phyloP scores from a whole-genome alignment of 805 yeast genomes.

The Metschnikowia cerradonensis region DNA sequence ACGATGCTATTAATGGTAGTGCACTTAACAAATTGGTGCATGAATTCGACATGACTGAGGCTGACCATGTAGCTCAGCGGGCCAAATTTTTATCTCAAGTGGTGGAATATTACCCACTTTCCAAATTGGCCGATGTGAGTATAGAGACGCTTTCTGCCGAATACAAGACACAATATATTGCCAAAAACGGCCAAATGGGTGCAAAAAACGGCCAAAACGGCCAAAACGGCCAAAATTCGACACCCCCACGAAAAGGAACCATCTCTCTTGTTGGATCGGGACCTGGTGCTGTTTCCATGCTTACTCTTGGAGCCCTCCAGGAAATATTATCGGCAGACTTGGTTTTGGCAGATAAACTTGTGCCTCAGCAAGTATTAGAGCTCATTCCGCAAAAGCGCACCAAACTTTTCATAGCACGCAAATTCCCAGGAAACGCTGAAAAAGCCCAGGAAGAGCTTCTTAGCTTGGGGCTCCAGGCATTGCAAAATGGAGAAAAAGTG shows the following conservation, averaged over 20 bases:
- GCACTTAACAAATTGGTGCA: conserved; percentile 58
- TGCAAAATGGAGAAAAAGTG: conserved; percentile 66
- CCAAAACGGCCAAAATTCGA: conserved; percentile 7
- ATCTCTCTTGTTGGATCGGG: conserved; percentile 92
- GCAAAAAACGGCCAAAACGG: conserved; percentile 6
- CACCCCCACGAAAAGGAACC: conserved; percentile 35
- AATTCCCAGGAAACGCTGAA: conserved; percentile 96
- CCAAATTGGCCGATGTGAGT: conserved; percentile 55
- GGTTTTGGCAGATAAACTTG: conserved; percentile 85
- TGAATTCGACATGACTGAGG: conserved; percentile 53
- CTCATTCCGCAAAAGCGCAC: conserved; percentile 70
- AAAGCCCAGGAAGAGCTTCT: conserved; percentile 84
- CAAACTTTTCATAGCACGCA: conserved; percentile 78
- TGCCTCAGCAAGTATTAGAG: conserved; percentile 81
- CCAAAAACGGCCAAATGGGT: too few relatives aligned
- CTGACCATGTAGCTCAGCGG: conserved; percentile 52
- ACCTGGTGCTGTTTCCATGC: conserved; percentile 79
- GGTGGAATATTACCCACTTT: conserved; percentile 84
- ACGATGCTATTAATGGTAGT: conserved; percentile 61
- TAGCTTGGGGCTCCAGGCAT: conserved; percentile 62
- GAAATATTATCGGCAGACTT: conserved; percentile 80
- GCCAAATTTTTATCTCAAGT: conserved; percentile 85
- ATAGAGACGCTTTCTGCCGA: conserved; percentile 52
- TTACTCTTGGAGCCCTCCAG: conserved; percentile 80
- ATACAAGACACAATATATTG: conserved; percentile 22